Evolutionary conservation across 257 asterid genomes (phyloP).

Genomic region (Thymus quinquecostatus): DNA sequence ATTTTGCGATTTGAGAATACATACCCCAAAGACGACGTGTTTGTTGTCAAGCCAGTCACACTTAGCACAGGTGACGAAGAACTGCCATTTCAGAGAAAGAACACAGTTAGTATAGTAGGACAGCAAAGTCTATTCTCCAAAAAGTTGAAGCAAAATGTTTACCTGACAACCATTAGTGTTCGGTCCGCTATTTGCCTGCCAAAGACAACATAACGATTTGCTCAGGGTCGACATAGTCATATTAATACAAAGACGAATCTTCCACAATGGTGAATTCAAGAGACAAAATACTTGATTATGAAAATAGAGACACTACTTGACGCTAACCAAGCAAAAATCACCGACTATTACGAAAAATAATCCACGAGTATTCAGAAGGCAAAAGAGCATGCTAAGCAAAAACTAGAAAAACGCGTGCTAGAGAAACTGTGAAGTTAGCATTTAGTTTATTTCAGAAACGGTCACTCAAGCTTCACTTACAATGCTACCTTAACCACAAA

Average conservation of each 20-base stretch:
- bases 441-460: conserved; percentile 4
- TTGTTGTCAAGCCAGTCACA: conserved; percentile 99
- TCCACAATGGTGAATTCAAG: conserved; percentile 9
- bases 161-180: conserved; percentile 94
- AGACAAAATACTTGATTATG: not conserved
- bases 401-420: conserved; percentile 5
- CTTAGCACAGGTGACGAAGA: conserved; percentile 88
- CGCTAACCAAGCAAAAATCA: not conserved
- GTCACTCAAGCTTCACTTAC: not conserved
- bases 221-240: conserved; percentile 16
- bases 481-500: conserved; percentile 22
- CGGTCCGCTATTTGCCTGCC: conserved; percentile 96
- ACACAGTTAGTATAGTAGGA: conserved; percentile 1
- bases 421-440: not conserved
- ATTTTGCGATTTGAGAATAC: conserved; percentile 12
- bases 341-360: not conserved
- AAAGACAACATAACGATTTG: conserved; percentile 25
- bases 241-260: not conserved
- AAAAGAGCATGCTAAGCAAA: conserved; percentile 20
- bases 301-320: not conserved
- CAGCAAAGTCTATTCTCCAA: not conserved
- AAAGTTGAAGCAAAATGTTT: conserved; percentile 12
- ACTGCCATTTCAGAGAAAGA: conserved; percentile 50
- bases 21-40: conserved; percentile 96
- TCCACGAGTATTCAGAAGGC: conserved; percentile 1